Base-by-base conservation (phyloP, 2,329 filamentous ascomycete species). In the Colletotrichum australisinense region DNA sequence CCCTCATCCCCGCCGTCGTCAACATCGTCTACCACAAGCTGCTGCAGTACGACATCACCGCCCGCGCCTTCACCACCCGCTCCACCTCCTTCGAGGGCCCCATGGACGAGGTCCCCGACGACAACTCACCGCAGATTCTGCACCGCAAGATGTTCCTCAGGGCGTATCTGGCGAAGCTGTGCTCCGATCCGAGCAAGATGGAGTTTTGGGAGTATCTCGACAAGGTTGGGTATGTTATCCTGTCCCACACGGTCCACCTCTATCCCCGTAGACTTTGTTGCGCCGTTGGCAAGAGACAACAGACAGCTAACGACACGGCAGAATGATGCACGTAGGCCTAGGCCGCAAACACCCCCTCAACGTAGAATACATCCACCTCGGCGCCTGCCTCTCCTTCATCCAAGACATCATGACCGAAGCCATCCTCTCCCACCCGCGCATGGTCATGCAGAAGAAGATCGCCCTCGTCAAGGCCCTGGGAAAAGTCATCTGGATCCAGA, bases 401-500 rank as follows among this genome's bases (percentile, higher is more conserved):
- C 92, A 95, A 78, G 93, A 96, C 78, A 89, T 94, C 24, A 88
- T 96, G 77, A 92, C 90, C 28, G 93, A 95, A 79, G 93, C 93
- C 19, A 91, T 96, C 64, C 88, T 96, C 63, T 92, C 89, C 4
- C 89, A 95, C 78, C 93, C 93, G 1, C 88, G 89, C 3, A 85
- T 97, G 49, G 86, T 88, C 49, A 86, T 94, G 77, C 86, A 87
- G 70, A 89, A 89, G 82, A 95, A 95, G 84, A 91, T 93, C 22
- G 92, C 90, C 26, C 87, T 96, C 5, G 88, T 95, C 59, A 93
- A 93, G 80, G 94, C 94, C 1, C 86, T 96, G 26, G 91, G 91
- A 75, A 96, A 97, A 81, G 91, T 96, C 30, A 92, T 96, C 76
- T 96, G 94, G 93, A 95, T 96, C 76, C 94, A 96, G 82, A 96